Evolutionary conservation across 257 asterid species (phyloP).

Genomic region (Fraxinus anomala): DNA sequence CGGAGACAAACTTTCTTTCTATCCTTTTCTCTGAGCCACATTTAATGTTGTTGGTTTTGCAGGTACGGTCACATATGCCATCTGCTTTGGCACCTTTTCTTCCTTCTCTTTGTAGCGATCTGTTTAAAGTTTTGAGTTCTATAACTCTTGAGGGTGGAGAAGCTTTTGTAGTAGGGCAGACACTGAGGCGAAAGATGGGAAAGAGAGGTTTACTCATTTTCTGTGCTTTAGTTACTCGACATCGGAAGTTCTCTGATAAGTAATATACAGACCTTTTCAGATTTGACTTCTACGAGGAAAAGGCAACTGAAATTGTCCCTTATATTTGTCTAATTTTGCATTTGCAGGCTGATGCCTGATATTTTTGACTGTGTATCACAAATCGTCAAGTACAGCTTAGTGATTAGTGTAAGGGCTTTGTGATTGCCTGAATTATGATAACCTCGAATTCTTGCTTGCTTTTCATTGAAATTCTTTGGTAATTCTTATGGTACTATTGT

Average conservation of each 20-base stretch:
- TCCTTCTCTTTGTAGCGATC: constrained; percentile 43
- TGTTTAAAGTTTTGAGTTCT: constrained; percentile 37
- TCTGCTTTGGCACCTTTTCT: constrained; percentile 44
- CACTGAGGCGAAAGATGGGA: constrained; percentile 38
- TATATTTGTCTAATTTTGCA: constrained; percentile 15
- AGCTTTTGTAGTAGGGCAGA: constrained; percentile 24
- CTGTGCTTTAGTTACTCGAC: constrained; percentile 44
- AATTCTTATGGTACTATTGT: background rate
- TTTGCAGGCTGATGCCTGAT: constrained; percentile 46
- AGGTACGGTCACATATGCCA: constrained; percentile 55
- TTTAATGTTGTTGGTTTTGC: background rate
- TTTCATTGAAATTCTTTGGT: background rate
- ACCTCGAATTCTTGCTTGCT: background rate
- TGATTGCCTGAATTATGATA: background rate
- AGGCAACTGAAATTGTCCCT: background rate
- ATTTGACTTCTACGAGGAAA: constrained; percentile 13
- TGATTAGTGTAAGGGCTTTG: constrained; percentile 32
- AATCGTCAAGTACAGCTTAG: constrained; percentile 37
- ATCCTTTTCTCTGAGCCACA: background rate
- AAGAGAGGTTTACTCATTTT: constrained; percentile 48
- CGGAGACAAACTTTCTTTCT: background rate
- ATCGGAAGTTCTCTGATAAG: constrained; percentile 46
- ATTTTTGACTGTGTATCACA: constrained; percentile 30
- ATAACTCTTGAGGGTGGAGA: constrained; percentile 33
- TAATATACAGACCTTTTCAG: constrained; percentile 21